A percentile compares a stretch with the other conserved stretches of the same genome.
Conservation (phyloP, 352 stramenopile genomes). For the Globisporangium irregulare region DNA sequence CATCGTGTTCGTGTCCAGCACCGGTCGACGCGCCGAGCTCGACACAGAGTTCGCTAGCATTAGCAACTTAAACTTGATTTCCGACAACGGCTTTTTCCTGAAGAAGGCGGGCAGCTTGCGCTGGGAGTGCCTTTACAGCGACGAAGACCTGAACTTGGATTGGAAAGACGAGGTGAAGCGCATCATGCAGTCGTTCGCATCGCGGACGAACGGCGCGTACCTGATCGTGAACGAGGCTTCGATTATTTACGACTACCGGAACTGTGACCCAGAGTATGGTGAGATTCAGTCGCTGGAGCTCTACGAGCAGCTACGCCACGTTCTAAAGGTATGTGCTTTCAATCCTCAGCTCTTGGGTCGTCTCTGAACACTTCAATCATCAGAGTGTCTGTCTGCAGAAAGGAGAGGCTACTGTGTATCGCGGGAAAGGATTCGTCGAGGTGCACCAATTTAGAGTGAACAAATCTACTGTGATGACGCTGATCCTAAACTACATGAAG, state of each 20-base stretch:
- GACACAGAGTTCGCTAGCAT: conserved; percentile 56
- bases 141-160: conserved; percentile 57
- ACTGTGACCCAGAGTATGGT: conserved; percentile 98
- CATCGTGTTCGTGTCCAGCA: conserved; percentile 70
- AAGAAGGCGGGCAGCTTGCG: conserved; percentile 29
- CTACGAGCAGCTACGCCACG: conserved; percentile 92
- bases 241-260: conserved; percentile 97
- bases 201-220: conserved; percentile 97
- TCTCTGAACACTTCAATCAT: background rate
- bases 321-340: conserved; percentile 72
- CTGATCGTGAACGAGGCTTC: conserved; percentile 96
- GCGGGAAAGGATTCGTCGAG: conserved; percentile 69
- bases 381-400: conserved; percentile 28
- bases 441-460: conserved; percentile 73
- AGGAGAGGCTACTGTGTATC: conserved; percentile 48
- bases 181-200: conserved; percentile 97
- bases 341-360: background rate
- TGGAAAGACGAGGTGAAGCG: conserved; percentile 94
- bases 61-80: conserved; percentile 50
- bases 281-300: conserved; percentile 95
- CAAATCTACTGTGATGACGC: conserved; percentile 52
- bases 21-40: conserved; percentile 49
- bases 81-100: conserved; percentile 71
- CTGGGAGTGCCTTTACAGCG: conserved; percentile 67
- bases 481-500: conserved; percentile 58